A percentile compares a stretch with the other conserved stretches of the same genome.
Evolutionary conservation across 2,329 filamentous ascomycete species (phyloP).

Genomic region (Ciborinia camelliae): DNA sequence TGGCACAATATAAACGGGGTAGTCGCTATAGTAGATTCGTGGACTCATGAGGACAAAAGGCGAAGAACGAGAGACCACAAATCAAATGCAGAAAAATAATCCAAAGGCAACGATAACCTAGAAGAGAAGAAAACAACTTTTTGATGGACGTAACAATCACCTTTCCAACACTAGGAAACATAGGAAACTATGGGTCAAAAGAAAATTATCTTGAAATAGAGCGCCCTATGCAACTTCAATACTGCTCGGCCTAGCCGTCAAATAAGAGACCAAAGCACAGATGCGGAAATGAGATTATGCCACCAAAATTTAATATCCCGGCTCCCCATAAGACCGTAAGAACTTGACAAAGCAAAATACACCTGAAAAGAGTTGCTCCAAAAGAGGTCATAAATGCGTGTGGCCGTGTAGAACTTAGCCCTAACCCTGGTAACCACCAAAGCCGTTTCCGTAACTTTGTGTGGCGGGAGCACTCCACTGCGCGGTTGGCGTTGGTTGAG

Average conservation of each 20-base stretch:
- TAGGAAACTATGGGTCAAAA: slow-evolving; percentile 30
- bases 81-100: slow-evolving; percentile 31
- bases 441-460: slow-evolving; percentile 61
- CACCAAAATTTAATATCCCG: slow-evolving; percentile 32
- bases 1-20: slow-evolving; percentile 36
- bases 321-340: slow-evolving; percentile 23
- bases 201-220: slow-evolving; percentile 34
- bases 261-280: slow-evolving; percentile 26
- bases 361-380: slow-evolving; percentile 20
- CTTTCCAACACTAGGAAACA: slow-evolving; percentile 35
- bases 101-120: slow-evolving; percentile 36
- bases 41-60: slow-evolving; percentile 36
- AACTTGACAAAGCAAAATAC: slow-evolving; percentile 26
- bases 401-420: slow-evolving; percentile 42
- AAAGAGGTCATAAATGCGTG: slow-evolving; percentile 19
- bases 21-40: slow-evolving; percentile 42
- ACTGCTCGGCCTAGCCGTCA: slow-evolving; percentile 31
- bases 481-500: slow-evolving; percentile 42
- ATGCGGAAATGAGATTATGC: slow-evolving; percentile 30
- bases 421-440: slow-evolving; percentile 61
- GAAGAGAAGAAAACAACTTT: slow-evolving; percentile 37
- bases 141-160: slow-evolving; percentile 34
- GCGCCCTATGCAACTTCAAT: slow-evolving; percentile 34
- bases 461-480: slow-evolving; percentile 51
- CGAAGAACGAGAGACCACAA: slow-evolving; percentile 33